Evolutionary conservation across 140 eudicot genomes (phyloP).

Genomic region (Senecio squalidus): DNA sequence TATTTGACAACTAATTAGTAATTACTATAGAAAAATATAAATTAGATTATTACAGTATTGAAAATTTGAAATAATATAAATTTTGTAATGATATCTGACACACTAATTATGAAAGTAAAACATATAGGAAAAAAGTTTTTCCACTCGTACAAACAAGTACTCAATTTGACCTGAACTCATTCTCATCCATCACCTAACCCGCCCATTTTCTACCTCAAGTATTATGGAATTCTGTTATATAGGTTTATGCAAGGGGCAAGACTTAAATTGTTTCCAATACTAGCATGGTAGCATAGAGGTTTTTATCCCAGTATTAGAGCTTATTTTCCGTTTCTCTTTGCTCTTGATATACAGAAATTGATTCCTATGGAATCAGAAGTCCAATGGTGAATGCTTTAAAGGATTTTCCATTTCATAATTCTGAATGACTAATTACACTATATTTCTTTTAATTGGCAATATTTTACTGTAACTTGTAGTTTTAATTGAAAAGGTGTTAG

Average conservation of each 20-base stretch:
- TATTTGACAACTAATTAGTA: too few relatives aligned
- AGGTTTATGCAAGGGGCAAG: slow-evolving; percentile 1
- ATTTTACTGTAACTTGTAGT: not conserved
- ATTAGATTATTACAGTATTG: too few relatives aligned
- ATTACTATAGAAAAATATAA: too few relatives aligned
- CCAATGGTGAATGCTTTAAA: not conserved
- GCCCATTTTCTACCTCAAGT: too few relatives aligned
- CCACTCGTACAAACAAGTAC: too few relatives aligned
- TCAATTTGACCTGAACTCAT: too few relatives aligned
- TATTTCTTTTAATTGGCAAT: not conserved
- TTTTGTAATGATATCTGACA: too few relatives aligned
- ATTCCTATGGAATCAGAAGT: not conserved
- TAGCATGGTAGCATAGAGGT: slow-evolving; percentile 7
- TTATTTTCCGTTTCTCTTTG: slow-evolving; percentile 1
- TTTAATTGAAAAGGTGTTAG: slow-evolving; percentile 3
- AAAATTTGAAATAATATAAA: too few relatives aligned
- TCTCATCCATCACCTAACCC: too few relatives aligned
- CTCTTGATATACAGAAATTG: not conserved
- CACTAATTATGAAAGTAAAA: too few relatives aligned
- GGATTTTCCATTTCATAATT: not conserved
- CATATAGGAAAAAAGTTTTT: too few relatives aligned
- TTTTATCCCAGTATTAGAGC: slow-evolving; percentile 4
- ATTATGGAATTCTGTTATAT: slow-evolving; percentile 7
- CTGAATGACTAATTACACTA: not conserved
- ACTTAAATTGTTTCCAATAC: slow-evolving; percentile 5